A percentile compares a stretch with the other conserved stretches of the same genome.
These are phyloP conservation scores for Colletotrichum somersetense DNA, from an alignment of 2,329 filamentous ascomycete species.

Conservation along the genomic window DNA sequence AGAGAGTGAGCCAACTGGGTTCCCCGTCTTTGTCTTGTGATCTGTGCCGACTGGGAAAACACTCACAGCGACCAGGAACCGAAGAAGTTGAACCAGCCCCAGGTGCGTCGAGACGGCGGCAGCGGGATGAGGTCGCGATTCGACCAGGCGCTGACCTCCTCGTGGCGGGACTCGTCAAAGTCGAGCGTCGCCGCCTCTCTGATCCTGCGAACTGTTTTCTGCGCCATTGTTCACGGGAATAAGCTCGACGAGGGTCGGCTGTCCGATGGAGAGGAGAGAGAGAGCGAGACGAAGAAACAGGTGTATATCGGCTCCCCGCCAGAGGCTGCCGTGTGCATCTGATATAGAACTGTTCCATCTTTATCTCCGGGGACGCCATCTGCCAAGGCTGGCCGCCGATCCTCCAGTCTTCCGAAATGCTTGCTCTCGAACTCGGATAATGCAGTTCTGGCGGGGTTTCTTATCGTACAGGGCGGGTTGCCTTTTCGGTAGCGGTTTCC, in stretches of 20 bases:
- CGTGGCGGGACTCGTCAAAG: conserved; percentile 56
- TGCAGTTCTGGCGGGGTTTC: too few relatives aligned
- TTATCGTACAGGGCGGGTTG: conserved; percentile 1
- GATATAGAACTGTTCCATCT: not conserved
- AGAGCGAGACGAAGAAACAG: not conserved
- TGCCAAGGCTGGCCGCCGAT: not conserved
- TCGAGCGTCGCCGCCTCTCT: conserved; percentile 52
- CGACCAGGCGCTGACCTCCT: conserved; percentile 62
- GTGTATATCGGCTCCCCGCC: not conserved
- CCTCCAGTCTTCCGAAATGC: not conserved
- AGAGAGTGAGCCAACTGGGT: not conserved
- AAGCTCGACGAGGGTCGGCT: too few relatives aligned
- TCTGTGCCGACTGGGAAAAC: not conserved
- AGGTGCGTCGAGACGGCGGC: conserved; percentile 58
- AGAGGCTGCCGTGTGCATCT: not conserved
- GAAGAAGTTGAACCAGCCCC: conserved; percentile 61
- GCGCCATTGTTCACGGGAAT: not conserved
- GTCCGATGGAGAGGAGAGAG: not conserved
- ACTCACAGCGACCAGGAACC: conserved; percentile 56
- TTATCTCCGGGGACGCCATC: not conserved
- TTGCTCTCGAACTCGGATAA: not conserved
- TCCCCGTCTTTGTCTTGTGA: not conserved
- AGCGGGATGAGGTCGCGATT: conserved; percentile 57
- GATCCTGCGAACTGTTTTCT: conserved; percentile 42
- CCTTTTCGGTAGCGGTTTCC: conserved; percentile 21